A percentile compares a stretch with the other conserved stretches of the same genome.
Evolutionary conservation across 2,329 filamentous ascomycete species (phyloP).

Genomic region (Cladosporium colombiae): DNA sequence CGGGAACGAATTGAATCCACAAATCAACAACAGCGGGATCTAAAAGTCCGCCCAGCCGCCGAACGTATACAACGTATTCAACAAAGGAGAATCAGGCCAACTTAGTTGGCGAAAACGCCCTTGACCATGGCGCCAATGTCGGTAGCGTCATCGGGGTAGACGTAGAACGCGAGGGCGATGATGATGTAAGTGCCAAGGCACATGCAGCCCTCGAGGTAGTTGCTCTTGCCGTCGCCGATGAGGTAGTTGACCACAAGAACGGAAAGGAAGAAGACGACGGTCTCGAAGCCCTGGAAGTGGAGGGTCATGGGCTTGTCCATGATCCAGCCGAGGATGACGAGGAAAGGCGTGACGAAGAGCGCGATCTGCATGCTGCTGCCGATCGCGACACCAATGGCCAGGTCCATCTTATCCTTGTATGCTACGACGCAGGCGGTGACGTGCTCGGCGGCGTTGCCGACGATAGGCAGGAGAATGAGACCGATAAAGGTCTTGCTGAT

Average conservation of each 20-base stretch:
- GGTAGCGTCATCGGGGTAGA: constrained; percentile 57
- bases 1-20: neutral
- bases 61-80: neutral
- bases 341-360: constrained; percentile 58
- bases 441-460: constrained; percentile 59
- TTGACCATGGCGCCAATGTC: constrained; percentile 30
- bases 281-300: constrained; percentile 88
- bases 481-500: constrained; percentile 60
- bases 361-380: constrained; percentile 59
- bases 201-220: constrained; percentile 79
- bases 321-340: constrained; percentile 59
- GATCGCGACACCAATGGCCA: constrained; percentile 57
- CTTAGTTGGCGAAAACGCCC: constrained; percentile 19
- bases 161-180: constrained; percentile 61
- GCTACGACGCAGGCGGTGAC: constrained; percentile 57
- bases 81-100: neutral
- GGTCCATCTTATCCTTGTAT: constrained; percentile 59
- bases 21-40: neutral
- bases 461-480: constrained; percentile 58
- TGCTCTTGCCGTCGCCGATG: constrained; percentile 80
- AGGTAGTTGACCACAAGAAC: constrained; percentile 87
- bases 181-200: constrained; percentile 58
- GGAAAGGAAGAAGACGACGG: constrained; percentile 79
- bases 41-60: neutral
- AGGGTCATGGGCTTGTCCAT: constrained; percentile 60